Base-by-base conservation (phyloP, 2,329 filamentous ascomycete genomes). In the Thelonectria olida region DNA sequence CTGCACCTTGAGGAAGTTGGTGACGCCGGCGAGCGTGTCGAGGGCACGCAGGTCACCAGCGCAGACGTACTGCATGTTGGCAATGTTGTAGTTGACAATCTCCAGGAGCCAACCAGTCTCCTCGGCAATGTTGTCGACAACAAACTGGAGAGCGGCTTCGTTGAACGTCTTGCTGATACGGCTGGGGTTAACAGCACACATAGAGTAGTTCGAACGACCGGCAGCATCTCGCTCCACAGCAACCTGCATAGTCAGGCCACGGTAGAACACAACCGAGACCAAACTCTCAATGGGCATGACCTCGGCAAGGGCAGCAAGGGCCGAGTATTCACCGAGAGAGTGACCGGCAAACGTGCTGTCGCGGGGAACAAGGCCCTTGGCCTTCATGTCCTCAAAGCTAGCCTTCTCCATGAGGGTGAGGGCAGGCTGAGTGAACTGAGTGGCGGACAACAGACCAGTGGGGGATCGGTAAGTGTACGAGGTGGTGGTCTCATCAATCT, bases 211-310 rank as follows among this genome's bases (percentile, higher is more conserved):
- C 70, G 94, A 97, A 58, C 96, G 92, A 36, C 96, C 96, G 67
- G 88, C 84, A 61, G 90, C 94, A 77, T 99, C 96, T 76, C 96
- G 93, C 83, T 98, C 96, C 66, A 99, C 96, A 22, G 96, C 96
- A 48, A 99, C 96, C 81, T 99, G 96, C 96, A 99, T 99, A 20
- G 96, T 99, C 74, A 99, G 84, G 74, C 96, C 96, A 79, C 96
- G 93, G 84, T 99, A 99, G 86, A 99, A 99, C 56, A 99, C 96
- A 47, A 99, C 96, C 0, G 96, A 98, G 2, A 99, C 96, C 78
- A 99, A 85, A 70, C 91, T 96, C 84, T 99, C 96, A 73, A 99
- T 99, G n/a, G 96, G 96, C 92, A 99, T 97, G 76, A 99, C 96
- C 74, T 99, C 95, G 10, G 96, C 96, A 63, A 99, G 86, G 12